Conservation (phyloP, 169 alveolate species). For the Amoebophrya sp. region DNA sequence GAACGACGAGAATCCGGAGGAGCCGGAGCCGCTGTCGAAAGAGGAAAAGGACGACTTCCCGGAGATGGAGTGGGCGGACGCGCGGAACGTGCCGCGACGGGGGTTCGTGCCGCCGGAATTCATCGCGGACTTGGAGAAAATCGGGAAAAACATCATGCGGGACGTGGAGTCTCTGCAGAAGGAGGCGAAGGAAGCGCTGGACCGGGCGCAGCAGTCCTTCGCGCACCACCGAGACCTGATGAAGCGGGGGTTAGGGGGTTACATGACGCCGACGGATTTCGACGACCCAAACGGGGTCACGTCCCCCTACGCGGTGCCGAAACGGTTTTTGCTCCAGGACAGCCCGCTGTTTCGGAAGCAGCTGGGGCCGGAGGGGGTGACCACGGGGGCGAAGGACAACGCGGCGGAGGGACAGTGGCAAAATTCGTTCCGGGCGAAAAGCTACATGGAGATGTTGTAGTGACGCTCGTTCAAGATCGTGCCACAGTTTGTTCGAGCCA, state of each 20-base stretch:
- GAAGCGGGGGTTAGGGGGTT: background rate
- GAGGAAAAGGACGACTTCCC: background rate
- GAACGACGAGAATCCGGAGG: background rate
- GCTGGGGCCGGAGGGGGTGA: too few relatives aligned
- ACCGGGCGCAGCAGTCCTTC: background rate
- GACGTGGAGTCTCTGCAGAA: background rate
- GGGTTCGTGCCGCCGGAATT: background rate
- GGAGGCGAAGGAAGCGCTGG: background rate
- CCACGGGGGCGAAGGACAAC: too few relatives aligned
- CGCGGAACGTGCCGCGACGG: background rate
- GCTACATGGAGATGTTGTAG: too few relatives aligned
- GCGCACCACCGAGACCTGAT: background rate
- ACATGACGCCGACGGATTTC: background rate
- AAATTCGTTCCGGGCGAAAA: too few relatives aligned
- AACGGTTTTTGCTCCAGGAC: too few relatives aligned
- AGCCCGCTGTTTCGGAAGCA: too few relatives aligned
- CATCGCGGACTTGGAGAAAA: background rate
- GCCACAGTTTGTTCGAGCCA: too few relatives aligned
- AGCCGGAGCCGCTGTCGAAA: background rate
- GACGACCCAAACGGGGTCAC: too few relatives aligned
- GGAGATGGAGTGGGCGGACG: background rate
- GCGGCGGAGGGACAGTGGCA: too few relatives aligned
- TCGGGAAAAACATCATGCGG: background rate
- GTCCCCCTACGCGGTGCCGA: too few relatives aligned
- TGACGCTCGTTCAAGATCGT: too few relatives aligned